Evolutionary conservation across 495 filamentous ascomycete genomes (phyloP).

Genomic region (Aspergillus wentii): DNA sequence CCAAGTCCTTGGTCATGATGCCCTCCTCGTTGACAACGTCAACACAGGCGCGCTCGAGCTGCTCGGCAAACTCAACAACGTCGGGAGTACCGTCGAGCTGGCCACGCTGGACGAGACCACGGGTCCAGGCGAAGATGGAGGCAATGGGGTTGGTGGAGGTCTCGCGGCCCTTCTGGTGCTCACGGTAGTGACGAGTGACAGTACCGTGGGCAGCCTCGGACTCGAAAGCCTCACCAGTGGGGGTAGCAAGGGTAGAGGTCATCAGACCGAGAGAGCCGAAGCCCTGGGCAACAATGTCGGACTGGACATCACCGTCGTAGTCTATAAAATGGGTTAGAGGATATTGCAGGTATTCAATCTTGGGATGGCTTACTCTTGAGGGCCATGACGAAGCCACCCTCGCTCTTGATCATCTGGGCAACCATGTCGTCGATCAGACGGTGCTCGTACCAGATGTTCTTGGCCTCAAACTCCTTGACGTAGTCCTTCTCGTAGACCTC

Average conservation of each 20-base stretch:
- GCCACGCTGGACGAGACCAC: slow-evolving; percentile 88
- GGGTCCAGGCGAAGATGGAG: slow-evolving; percentile 98
- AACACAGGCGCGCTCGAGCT: slow-evolving; percentile 87
- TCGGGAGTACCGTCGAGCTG: slow-evolving; percentile 86
- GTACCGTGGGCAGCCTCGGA: slow-evolving; percentile 98
- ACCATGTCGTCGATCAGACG: slow-evolving; percentile 99
- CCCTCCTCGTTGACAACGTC: slow-evolving; percentile 90
- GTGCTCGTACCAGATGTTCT: slow-evolving; percentile 98
- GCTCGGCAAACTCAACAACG: slow-evolving; percentile 81
- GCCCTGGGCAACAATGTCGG: slow-evolving; percentile 95
- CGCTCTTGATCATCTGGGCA: slow-evolving; percentile 98
- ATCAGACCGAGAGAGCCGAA: slow-evolving; percentile 97
- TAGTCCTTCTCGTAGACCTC: slow-evolving; percentile 87
- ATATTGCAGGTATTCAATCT: neutral
- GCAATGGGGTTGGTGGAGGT: slow-evolving; percentile 99
- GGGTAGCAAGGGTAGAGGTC: slow-evolving; percentile 95
- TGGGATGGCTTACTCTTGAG: slow-evolving; percentile 72
- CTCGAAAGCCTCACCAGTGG: slow-evolving; percentile 92
- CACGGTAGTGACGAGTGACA: slow-evolving; percentile 96
- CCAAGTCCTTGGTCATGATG: slow-evolving; percentile 98
- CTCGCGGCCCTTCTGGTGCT: slow-evolving; percentile 94
- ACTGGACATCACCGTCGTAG: slow-evolving; percentile 99
- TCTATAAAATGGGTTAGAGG: slow-evolving; percentile 44
- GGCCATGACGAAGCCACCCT: slow-evolving; percentile 92
- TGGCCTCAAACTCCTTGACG: slow-evolving; percentile 80